These are phyloP conservation scores for Globisporangium apiculatum DNA, from an alignment of 352 stramenopile species.

Conservation along the genomic window DNA sequence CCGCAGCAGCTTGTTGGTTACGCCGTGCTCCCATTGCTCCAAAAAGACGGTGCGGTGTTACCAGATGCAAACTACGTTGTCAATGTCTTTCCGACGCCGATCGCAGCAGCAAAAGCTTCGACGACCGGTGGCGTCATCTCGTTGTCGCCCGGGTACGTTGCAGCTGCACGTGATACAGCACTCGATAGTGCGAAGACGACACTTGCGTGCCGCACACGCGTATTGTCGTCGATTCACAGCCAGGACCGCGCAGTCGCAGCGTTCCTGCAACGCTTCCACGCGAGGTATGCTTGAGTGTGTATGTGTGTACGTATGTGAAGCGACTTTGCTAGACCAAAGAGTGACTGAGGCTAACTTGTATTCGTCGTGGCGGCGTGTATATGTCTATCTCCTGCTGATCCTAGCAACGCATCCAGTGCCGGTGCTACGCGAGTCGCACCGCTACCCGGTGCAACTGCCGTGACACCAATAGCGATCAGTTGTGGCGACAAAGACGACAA, in stretches of 20 bases:
- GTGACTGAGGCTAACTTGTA: too few relatives aligned
- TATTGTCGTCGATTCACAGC: conserved; percentile 51
- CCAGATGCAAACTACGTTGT: conserved; percentile 38
- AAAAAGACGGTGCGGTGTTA: conserved; percentile 39
- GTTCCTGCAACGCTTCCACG: conserved; percentile 49
- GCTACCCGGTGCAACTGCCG: too few relatives aligned
- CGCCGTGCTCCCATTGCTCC: conserved; percentile 38
- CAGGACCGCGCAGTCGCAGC: conserved; percentile 36
- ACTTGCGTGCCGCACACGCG: conserved; percentile 34
- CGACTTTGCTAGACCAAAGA: too few relatives aligned
- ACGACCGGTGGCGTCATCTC: conserved; percentile 20
- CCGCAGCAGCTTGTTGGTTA: conserved; percentile 65
- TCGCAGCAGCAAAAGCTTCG: conserved; percentile 14
- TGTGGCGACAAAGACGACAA: neutral
- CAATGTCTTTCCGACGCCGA: conserved; percentile 25
- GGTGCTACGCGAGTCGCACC: too few relatives aligned
- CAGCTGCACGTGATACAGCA: conserved; percentile 15
- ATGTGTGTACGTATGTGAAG: too few relatives aligned
- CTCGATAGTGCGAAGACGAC: conserved; percentile 30
- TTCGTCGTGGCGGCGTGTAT: too few relatives aligned
- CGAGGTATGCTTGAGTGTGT: neutral
- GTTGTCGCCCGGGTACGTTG: conserved; percentile 36
- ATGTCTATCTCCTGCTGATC: too few relatives aligned
- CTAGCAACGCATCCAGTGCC: too few relatives aligned
- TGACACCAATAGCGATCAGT: too few relatives aligned